Conservation (phyloP, 2,329 filamentous ascomycete genomes). For the Seiridium cupressi region DNA sequence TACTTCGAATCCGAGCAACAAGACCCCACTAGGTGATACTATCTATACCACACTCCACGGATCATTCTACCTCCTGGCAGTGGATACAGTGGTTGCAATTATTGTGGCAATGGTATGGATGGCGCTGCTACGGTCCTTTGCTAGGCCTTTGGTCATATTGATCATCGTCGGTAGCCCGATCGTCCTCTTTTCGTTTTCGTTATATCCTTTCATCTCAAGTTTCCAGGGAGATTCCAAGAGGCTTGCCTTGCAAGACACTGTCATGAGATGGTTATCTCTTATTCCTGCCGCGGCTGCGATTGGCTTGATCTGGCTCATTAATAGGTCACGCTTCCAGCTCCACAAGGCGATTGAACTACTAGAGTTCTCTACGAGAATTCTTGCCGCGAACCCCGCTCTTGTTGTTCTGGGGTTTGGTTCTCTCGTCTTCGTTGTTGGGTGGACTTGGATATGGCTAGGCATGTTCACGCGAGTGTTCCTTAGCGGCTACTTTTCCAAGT, state of each 20-base stretch:
- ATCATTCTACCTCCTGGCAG: slow-evolving; percentile 84
- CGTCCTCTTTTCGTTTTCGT: slow-evolving; percentile 82
- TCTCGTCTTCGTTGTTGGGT: slow-evolving; percentile 72
- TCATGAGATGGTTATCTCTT: slow-evolving; percentile 84
- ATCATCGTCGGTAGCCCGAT: slow-evolving; percentile 83
- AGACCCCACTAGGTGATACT: slow-evolving; percentile 81
- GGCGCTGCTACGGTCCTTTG: slow-evolving; percentile 81
- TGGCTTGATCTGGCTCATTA: slow-evolving; percentile 81
- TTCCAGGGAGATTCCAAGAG: slow-evolving; percentile 79
- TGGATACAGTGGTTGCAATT: slow-evolving; percentile 88
- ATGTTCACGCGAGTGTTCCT: slow-evolving; percentile 98
- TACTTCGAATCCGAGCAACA: slow-evolving; percentile 68
- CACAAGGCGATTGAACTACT: slow-evolving; percentile 83
- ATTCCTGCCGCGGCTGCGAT: slow-evolving; percentile 72
- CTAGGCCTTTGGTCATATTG: slow-evolving; percentile 75
- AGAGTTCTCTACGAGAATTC: slow-evolving; percentile 86
- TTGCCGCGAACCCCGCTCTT: slow-evolving; percentile 80
- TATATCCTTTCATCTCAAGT: slow-evolving; percentile 89
- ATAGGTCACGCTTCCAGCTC: slow-evolving; percentile 76
- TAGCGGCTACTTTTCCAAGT: slow-evolving; percentile 76
- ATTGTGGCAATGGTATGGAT: slow-evolving; percentile 90
- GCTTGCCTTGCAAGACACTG: slow-evolving; percentile 68
- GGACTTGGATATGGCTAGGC: slow-evolving; percentile 94
- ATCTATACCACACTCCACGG: slow-evolving; percentile 86
- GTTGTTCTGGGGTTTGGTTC: slow-evolving; percentile 80